Evolutionary conservation across 208 protist species (phyloP).

Genomic region (Angomonas deanei): DNA sequence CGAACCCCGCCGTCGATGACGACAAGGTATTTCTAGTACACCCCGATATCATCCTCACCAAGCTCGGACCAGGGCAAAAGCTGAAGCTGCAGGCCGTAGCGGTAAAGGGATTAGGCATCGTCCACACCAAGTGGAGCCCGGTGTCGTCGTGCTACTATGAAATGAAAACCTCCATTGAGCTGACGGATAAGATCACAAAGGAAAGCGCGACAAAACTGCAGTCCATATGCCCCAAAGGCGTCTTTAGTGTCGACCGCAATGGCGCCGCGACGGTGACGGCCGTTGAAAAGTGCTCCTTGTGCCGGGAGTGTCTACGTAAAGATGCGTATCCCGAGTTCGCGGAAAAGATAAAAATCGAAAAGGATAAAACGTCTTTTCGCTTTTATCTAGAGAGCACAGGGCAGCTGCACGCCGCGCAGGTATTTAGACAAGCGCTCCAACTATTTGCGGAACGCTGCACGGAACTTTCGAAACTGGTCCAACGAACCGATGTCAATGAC

Average conservation of each 20-base stretch:
- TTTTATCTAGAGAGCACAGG: slow-evolving; percentile 90
- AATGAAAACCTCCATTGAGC: slow-evolving; percentile 91
- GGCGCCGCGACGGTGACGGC: slow-evolving; percentile 77
- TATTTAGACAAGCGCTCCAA: slow-evolving; percentile 63
- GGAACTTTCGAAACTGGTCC: slow-evolving; percentile 60
- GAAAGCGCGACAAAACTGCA: slow-evolving; percentile 77
- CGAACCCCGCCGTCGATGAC: slow-evolving; percentile 20
- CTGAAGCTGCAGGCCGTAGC: slow-evolving; percentile 91
- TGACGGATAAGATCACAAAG: slow-evolving; percentile 67
- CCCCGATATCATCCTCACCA: slow-evolving; percentile 96
- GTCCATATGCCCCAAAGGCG: slow-evolving; percentile 86
- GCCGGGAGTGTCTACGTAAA: slow-evolving; percentile 95
- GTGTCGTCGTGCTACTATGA: slow-evolving; percentile 96
- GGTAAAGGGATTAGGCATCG: slow-evolving; percentile 95
- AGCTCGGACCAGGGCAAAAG: slow-evolving; percentile 94
- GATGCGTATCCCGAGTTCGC: slow-evolving; percentile 48
- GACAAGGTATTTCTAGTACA: slow-evolving; percentile 91
- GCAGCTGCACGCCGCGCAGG: slow-evolving; percentile 61
- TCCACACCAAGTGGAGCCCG: slow-evolving; percentile 98
- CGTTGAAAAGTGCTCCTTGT: slow-evolving; percentile 93
- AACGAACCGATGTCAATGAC: slow-evolving; percentile 52
- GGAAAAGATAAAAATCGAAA: slow-evolving; percentile 58
- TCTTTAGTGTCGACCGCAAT: slow-evolving; percentile 90
- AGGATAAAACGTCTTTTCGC: slow-evolving; percentile 78
- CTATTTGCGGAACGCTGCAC: slow-evolving; percentile 75